Evolutionary conservation across 164 flowering plant genomes (phyloP).

Genomic region (Paratinospora sagittata): DNA sequence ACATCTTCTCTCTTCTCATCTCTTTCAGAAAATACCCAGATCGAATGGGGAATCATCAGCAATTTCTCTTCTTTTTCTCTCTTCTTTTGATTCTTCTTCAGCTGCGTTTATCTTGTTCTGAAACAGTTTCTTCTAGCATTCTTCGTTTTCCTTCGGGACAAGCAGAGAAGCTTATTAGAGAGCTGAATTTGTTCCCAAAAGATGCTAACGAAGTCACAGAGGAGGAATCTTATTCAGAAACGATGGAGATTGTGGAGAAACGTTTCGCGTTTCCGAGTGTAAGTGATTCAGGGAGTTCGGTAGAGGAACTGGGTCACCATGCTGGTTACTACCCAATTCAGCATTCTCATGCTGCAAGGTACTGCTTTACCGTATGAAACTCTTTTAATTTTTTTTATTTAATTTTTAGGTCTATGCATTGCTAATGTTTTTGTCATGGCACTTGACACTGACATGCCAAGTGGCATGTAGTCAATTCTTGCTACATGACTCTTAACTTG

Average conservation of each 20-base stretch:
- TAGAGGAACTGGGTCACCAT: conserved; percentile 71
- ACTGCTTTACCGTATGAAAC: too few species aligned
- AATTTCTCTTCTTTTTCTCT: background rate
- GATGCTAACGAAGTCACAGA: conserved; percentile 14
- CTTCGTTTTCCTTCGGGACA: background rate
- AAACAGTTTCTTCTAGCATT: background rate
- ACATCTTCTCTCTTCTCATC: background rate
- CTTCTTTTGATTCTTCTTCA: background rate
- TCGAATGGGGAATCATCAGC: background rate
- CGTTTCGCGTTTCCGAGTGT: conserved; percentile 41
- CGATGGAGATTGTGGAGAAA: conserved; percentile 33
- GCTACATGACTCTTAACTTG: too few species aligned
- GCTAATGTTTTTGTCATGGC: too few species aligned
- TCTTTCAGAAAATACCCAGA: background rate
- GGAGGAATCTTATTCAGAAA: background rate
- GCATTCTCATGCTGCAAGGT: conserved; percentile 65
- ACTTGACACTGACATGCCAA: too few species aligned
- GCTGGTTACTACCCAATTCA: conserved; percentile 72
- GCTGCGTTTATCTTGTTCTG: background rate
- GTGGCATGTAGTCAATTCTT: too few species aligned
- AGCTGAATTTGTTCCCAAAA: conserved; percentile 42
- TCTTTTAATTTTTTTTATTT: too few species aligned
- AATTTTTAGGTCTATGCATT: too few species aligned
- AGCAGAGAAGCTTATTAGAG: conserved; percentile 36
- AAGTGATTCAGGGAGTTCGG: conserved; percentile 21